Base-by-base conservation (phyloP, 495 filamentous ascomycete species). In the Daldinia loculata region DNA sequence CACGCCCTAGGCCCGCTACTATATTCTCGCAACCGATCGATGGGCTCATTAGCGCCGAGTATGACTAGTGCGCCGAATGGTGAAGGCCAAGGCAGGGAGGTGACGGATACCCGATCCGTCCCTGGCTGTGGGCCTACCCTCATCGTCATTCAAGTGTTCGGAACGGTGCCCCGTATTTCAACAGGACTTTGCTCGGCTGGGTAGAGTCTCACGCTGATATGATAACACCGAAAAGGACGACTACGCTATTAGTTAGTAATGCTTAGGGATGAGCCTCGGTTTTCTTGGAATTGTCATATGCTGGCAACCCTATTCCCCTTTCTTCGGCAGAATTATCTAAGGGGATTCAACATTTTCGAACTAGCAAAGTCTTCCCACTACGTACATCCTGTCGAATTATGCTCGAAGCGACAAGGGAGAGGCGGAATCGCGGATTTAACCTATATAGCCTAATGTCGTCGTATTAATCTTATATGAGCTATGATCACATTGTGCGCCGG, bases 371-470 rank as follows among this genome's bases (percentile, higher is more conserved):
- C 8, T 17, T 45, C 24, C 24, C 15, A 48, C 45, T 27, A 9
- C 36, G 29, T 22, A 6, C 38, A 45, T 22, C 6, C 30, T 50
- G 53, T 51, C 14, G 30, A 51, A 60, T 24, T 26, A n/a, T 53
- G 17, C 52, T 52, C 11, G 24, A 12, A 5, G 11, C 4, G 24
- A 41, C 50, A 51, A 39, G 61, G 61, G 29, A 27, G 56, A 24
- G 17, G 38, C 41, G 68, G 53, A 22, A 63, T 50, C 19, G 36
- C 45, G 36, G 30, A 59, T 71, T 71, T 67, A 67, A 39, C 69
- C 69, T 50, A 60, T 67, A 71, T 67, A 72, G 69, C 63, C 69
- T 72, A 60, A 67, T 67, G 64, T 24, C n/a, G 55, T 64, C 58
- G 41, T 56, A 67, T 67, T 67, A 56, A 72, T 43, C n/a, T 3